Conservation (phyloP, 2,329 filamentous ascomycete species). For the Calonectria naviculata region DNA sequence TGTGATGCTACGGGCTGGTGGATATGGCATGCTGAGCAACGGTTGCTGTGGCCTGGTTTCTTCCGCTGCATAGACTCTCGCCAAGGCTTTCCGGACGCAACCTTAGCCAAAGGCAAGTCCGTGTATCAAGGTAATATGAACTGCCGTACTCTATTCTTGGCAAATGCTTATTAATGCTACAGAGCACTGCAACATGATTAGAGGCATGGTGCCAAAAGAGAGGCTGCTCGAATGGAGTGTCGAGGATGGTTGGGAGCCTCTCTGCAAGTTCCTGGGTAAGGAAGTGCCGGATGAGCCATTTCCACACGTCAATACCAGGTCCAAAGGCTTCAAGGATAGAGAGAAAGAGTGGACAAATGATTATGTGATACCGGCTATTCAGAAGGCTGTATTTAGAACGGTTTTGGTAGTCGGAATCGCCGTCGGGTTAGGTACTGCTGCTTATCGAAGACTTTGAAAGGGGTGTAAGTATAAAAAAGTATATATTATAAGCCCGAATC, state of each 20-base stretch:
- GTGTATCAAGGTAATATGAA: slow-evolving; percentile 26
- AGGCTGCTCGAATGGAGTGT: slow-evolving; percentile 45
- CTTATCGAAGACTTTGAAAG: background rate
- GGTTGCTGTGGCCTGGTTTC: background rate
- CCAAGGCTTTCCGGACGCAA: background rate
- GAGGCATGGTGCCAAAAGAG: slow-evolving; percentile 32
- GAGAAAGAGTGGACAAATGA: background rate
- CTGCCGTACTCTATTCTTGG: background rate
- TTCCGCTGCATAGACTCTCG: background rate
- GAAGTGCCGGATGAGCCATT: slow-evolving; percentile 41
- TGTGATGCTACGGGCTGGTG: background rate
- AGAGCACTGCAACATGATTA: slow-evolving; percentile 41
- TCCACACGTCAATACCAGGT: slow-evolving; percentile 38
- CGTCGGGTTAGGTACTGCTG: too few relatives aligned
- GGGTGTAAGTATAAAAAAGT: too few relatives aligned
- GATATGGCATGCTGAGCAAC: background rate
- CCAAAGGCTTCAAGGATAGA: background rate
- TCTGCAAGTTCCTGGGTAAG: slow-evolving; percentile 48
- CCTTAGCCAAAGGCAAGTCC: slow-evolving; percentile 5
- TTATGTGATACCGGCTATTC: background rate
- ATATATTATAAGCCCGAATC: too few relatives aligned
- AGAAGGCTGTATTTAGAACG: background rate
- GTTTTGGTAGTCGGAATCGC: background rate
- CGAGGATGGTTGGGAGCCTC: slow-evolving; percentile 45
- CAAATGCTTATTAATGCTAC: slow-evolving; percentile 40